Evolutionary conservation across 1,139 yeast species (phyloP).

Genomic region (Hyphopichia buzzinii): DNA sequence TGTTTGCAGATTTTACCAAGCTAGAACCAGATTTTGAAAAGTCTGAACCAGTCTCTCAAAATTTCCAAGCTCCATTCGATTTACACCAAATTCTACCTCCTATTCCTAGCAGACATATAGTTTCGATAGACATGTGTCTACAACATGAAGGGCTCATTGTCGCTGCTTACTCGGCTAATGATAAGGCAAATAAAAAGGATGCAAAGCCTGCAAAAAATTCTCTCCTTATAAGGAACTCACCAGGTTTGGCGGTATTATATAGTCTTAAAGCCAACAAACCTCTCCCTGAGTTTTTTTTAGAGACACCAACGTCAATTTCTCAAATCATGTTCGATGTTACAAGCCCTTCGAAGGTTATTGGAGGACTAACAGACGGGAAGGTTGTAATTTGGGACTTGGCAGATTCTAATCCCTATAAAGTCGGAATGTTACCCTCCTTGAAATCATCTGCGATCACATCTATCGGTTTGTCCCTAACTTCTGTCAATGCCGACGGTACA

Average conservation of each 20-base stretch:
- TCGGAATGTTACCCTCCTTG: conserved; percentile 2
- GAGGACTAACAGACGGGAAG: conserved; percentile 37
- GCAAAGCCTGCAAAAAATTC: background rate
- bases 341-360: conserved; percentile 29
- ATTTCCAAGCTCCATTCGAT: background rate
- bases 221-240: conserved; percentile 13
- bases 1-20: conserved; percentile 11
- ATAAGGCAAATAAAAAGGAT: background rate
- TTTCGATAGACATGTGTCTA: background rate
- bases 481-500: background rate
- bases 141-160: conserved; percentile 15
- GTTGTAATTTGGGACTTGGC: conserved; percentile 41
- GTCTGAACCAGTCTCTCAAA: conserved; percentile 23
- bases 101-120: conserved; percentile 1
- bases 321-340: conserved; percentile 38
- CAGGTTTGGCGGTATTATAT: conserved; percentile 40
- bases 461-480: conserved; percentile 6
- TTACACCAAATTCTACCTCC: conserved; percentile 1
- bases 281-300: conserved; percentile 50
- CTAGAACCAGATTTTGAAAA: conserved; percentile 33
- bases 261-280: conserved; percentile 14
- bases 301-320: conserved; percentile 40
- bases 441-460: conserved; percentile 3
- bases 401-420: conserved; percentile 1
- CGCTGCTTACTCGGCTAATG: conserved; percentile 1